phyloP scores from a whole-genome alignment of 441 rosid species.

The Adansonia grandidieri region DNA sequence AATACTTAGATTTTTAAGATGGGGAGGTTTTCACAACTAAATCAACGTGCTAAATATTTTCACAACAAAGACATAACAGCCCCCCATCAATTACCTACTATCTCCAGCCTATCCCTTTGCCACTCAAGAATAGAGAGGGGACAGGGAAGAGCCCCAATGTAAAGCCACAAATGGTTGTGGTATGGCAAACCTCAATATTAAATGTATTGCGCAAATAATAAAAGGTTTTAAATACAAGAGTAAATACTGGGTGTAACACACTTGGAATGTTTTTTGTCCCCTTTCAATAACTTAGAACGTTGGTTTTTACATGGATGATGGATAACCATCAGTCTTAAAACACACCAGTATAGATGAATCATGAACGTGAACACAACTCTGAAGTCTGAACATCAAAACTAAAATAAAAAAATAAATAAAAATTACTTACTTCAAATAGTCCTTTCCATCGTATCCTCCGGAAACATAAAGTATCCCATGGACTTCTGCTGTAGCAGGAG shows the following conservation, averaged over 20 bases:
- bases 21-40: neutral
- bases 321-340: neutral
- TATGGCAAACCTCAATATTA: neutral
- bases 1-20: neutral
- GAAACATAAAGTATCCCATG: slow-evolving; percentile 43
- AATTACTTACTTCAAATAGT: slow-evolving; percentile 42
- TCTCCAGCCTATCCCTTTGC: neutral
- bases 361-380: neutral
- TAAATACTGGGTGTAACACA: neutral
- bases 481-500: slow-evolving; percentile 44
- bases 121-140: neutral
- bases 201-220: neutral
- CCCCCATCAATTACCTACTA: neutral
- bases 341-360: neutral
- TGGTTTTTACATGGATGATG: neutral
- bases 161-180: neutral
- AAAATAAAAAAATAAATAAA: slow-evolving; percentile 6
- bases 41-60: neutral
- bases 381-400: neutral
- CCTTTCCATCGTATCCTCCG: slow-evolving; percentile 46
- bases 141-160: neutral
- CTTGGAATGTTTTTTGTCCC: neutral
- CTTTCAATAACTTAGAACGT: neutral
- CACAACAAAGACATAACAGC: neutral
- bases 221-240: neutral